Evolutionary conservation across 106 monocot genomes (phyloP).

Genomic region (Dendrobium nobile): DNA sequence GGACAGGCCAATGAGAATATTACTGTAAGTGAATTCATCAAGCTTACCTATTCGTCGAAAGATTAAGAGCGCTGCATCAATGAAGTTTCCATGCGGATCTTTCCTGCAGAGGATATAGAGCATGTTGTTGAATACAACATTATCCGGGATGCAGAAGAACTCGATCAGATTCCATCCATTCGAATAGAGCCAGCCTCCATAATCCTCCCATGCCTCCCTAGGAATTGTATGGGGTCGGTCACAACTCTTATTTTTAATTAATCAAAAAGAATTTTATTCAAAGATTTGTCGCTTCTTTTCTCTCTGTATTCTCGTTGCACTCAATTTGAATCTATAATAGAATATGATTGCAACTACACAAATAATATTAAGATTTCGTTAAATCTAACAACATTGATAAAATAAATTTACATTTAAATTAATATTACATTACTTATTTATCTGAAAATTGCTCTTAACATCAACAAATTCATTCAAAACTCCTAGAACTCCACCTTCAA

Average conservation of each 20-base stretch:
- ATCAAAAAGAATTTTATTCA: too few species aligned
- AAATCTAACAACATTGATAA: too few species aligned
- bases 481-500: neutral
- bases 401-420: too few species aligned
- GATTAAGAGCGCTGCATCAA: slow-evolving; percentile 22
- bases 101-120: slow-evolving; percentile 35
- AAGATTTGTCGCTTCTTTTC: too few species aligned
- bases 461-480: neutral
- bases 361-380: too few species aligned
- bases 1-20: slow-evolving; percentile 28
- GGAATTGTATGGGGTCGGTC: slow-evolving; percentile 13
- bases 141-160: slow-evolving; percentile 26
- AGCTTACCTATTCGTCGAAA: slow-evolving; percentile 21
- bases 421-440: too few species aligned
- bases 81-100: slow-evolving; percentile 3
- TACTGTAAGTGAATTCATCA: slow-evolving; percentile 28
- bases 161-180: slow-evolving; percentile 16
- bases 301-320: too few species aligned
- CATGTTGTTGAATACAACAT: slow-evolving; percentile 35
- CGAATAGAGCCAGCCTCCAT: slow-evolving; percentile 26
- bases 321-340: too few species aligned
- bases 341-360: too few species aligned
- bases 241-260: too few species aligned
- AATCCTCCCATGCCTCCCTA: slow-evolving; percentile 30
- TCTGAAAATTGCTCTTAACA: too few species aligned